Base-by-base conservation (phyloP, 495 filamentous ascomycete species). In the Platismatia glauca region DNA sequence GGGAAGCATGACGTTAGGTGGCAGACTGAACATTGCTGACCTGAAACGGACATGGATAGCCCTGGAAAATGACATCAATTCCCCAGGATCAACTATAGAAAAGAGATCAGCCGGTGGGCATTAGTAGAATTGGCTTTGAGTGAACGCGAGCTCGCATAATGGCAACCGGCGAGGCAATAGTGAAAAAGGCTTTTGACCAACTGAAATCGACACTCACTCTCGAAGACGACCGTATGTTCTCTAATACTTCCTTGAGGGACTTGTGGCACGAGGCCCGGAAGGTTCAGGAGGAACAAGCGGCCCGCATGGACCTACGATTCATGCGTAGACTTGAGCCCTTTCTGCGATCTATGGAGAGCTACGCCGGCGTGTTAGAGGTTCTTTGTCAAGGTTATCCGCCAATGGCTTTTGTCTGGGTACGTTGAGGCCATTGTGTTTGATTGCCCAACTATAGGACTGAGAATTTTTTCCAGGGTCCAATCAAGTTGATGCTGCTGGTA, bases 371-470 rank as follows among this genome's bases (percentile, higher is more conserved):
- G 0, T 69, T 79, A 27, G 77, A 79, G n/a, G 57, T 73, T 18
- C 59, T 79, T 7, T 78, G 76, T 64, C 76, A 78, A 55, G 78
- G 75, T 38, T 78, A 74, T 0, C 69, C 73, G 6, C 78, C 71
- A 59, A 66, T 80, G 16, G 70, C 76, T 2, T 79, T 73, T 71
- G 60, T 78, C 3, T 80, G 77, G 78, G 58, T 50, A 15, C 9
- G 24, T 24, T 18, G 16, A 43, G 13, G 13, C 34, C 53, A 29
- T 43, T 7, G 37, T 44, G 18, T 8, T 20, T 43, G 39, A 43
- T 20, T 20, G 5, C 39, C 18, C 20, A 16, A 18, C 18, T 18
- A 7, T 4, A 5, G 13, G 44, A 50, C 16, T 46, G 33, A 53
- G 12, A 29, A 29, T 29, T 11, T n/a, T 33, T 20, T 5, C 16